A percentile compares a stretch with the other conserved stretches of the same genome.
Conservation (phyloP, 1,284 basidiomycete genomes). For the Exsudoporus floridanus region DNA sequence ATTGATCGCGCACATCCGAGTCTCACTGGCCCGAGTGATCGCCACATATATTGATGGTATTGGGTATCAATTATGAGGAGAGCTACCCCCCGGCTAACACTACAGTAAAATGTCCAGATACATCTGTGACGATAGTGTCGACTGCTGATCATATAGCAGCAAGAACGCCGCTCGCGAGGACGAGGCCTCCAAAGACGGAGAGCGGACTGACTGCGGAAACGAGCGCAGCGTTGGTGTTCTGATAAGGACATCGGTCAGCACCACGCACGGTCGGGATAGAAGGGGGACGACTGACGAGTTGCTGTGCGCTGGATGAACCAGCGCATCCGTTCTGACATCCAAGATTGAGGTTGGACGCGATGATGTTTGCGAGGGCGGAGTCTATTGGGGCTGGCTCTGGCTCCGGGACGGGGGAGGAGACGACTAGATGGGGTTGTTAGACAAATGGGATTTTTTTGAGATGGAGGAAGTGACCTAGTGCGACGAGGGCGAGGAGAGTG, state of each 20-base stretch:
- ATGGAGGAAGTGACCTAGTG: conserved; percentile 16
- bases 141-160: conserved; percentile 12
- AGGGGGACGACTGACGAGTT: conserved; percentile 17
- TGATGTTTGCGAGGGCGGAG: conserved; percentile 9
- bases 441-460: not conserved
- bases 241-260: not conserved
- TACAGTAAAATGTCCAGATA: conserved; percentile 22
- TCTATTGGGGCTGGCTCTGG: conserved; percentile 28
- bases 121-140: not conserved
- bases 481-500: conserved; percentile 19
- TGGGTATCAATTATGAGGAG: conserved; percentile 9
- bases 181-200: conserved; percentile 21
- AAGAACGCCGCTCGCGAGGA: conserved; percentile 23
- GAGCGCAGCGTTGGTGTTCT: conserved; percentile 26
- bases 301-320: conserved; percentile 20
- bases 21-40: not conserved
- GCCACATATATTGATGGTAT: not conserved
- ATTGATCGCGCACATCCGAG: not conserved
- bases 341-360: conserved; percentile 27
- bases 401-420: conserved; percentile 23
- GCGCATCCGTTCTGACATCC: conserved; percentile 28
- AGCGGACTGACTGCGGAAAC: conserved; percentile 16
- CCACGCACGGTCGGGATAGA: not conserved
- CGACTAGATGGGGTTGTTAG: conserved; percentile 10
- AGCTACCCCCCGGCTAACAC: conserved; percentile 11